phyloP scores from a whole-genome alignment of 2,329 filamentous ascomycete species.

The Pseudocercospora vitis region DNA sequence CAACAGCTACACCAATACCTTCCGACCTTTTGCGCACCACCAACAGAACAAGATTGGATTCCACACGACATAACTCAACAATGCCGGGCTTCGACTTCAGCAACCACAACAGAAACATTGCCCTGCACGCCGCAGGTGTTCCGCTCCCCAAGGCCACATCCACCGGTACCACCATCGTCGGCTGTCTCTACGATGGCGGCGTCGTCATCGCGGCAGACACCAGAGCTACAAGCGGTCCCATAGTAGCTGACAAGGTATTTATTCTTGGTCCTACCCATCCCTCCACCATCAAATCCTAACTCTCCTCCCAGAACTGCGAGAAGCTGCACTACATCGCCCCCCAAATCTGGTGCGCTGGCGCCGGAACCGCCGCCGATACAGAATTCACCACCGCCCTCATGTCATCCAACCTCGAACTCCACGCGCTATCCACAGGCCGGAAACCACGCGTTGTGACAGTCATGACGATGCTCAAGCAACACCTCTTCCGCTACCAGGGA shows the following conservation, averaged over 20 bases:
- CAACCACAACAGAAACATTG: conserved; percentile 99
- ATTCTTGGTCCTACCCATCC: background rate
- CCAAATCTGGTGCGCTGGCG: conserved; percentile 98
- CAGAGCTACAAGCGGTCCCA: conserved; percentile 92
- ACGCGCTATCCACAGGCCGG: conserved; percentile 92
- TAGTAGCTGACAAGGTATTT: conserved; percentile 91
- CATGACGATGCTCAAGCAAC: conserved; percentile 99
- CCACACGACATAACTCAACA: conserved; percentile 18
- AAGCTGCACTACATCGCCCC: conserved; percentile 99
- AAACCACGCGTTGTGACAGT: conserved; percentile 96
- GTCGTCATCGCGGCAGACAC: conserved; percentile 99
- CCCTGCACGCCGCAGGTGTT: conserved; percentile 88
- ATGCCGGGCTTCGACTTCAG: conserved; percentile 99
- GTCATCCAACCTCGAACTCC: conserved; percentile 96
- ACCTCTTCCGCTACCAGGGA: conserved; percentile 97
- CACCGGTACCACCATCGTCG: conserved; percentile 98
- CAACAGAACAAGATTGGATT: background rate
- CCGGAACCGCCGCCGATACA: conserved; percentile 95
- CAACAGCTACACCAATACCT: conserved; percentile 4
- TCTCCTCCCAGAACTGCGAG: conserved; percentile 74
- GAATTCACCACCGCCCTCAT: conserved; percentile 99
- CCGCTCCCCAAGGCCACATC: conserved; percentile 96
- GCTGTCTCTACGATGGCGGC: conserved; percentile 92
- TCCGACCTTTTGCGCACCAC: conserved; percentile 10
- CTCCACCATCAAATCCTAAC: conserved; percentile 1